Percentiles rank a stretch among this genome's conserved stretches.
phyloP scores from a whole-genome alignment of 1,284 basidiomycete species.

The Chondrostereum purpureum region DNA sequence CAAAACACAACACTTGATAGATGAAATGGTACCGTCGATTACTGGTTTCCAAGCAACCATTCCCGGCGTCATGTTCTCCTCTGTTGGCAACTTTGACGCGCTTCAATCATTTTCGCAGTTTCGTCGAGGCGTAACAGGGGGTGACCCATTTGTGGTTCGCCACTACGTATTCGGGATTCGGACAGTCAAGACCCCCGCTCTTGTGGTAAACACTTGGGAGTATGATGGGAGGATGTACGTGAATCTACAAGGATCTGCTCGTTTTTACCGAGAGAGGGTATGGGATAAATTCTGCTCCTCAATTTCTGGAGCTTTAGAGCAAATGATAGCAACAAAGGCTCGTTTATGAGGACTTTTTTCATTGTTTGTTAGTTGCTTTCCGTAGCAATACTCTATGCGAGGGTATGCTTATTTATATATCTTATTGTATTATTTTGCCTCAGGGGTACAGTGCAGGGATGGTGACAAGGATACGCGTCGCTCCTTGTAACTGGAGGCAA shows the following conservation, averaged over 20 bases:
- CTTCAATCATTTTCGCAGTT: neutral
- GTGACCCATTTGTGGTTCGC: neutral
- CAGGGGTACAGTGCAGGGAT: too few species aligned
- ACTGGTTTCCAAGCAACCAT: neutral
- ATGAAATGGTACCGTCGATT: neutral
- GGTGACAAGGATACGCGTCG: too few species aligned
- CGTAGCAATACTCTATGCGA: too few species aligned
- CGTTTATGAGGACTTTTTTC: neutral
- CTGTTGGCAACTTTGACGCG: neutral
- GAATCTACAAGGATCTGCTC: conserved; percentile 1
- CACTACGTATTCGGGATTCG: neutral
- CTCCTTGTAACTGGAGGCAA: too few species aligned
- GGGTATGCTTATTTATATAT: too few species aligned
- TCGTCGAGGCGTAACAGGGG: neutral
- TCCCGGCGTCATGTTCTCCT: conserved; percentile 1
- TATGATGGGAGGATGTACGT: neutral
- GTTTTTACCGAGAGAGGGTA: neutral
- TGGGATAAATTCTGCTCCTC: neutral
- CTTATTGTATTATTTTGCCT: too few species aligned
- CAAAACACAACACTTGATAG: neutral
- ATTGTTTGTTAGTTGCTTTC: neutral
- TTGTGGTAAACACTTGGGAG: neutral
- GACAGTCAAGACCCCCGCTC: neutral
- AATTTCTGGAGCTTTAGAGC: neutral
- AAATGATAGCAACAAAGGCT: neutral